Evolutionary conservation across 441 rosid genomes (phyloP).

Genomic region (Croton setiger): DNA sequence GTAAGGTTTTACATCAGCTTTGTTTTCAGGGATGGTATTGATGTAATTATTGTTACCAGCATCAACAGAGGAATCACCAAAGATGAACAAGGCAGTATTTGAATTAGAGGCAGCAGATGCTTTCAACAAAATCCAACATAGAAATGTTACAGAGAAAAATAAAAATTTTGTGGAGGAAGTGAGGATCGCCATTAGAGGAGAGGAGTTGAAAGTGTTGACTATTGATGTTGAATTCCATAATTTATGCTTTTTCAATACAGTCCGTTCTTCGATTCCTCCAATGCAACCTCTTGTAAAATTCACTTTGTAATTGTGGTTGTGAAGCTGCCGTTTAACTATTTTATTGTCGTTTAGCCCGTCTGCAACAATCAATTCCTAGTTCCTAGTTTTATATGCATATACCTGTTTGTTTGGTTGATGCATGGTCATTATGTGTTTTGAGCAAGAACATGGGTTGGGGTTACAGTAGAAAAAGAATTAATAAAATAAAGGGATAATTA

Average conservation of each 20-base stretch:
- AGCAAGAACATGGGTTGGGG: too few species aligned
- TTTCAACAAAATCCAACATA: not conserved
- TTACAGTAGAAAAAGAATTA: too few species aligned
- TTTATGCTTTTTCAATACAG: not conserved
- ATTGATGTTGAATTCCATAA: not conserved
- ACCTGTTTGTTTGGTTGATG: too few species aligned
- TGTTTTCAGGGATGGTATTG: slow-evolving; percentile 34
- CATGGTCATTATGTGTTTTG: too few species aligned
- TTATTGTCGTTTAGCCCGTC: too few species aligned
- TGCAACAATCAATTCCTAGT: too few species aligned
- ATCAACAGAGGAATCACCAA: slow-evolving; percentile 58
- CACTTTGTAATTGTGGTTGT: too few species aligned
- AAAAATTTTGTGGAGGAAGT: not conserved
- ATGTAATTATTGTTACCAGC: slow-evolving; percentile 52
- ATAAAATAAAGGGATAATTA: too few species aligned
- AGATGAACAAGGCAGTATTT: slow-evolving; percentile 39
- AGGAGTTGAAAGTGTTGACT: not conserved
- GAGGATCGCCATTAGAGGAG: slow-evolving; percentile 24
- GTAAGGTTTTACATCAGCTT: slow-evolving; percentile 42
- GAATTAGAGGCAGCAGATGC: slow-evolving; percentile 4
- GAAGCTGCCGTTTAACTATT: too few species aligned
- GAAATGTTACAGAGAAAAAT: slow-evolving; percentile 1
- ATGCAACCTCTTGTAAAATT: not conserved
- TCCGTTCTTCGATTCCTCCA: slow-evolving; percentile 6
- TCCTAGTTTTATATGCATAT: too few species aligned